phyloP scores from a whole-genome alignment of 1,284 basidiomycete genomes.

The Pyrrhoderma noxium region DNA sequence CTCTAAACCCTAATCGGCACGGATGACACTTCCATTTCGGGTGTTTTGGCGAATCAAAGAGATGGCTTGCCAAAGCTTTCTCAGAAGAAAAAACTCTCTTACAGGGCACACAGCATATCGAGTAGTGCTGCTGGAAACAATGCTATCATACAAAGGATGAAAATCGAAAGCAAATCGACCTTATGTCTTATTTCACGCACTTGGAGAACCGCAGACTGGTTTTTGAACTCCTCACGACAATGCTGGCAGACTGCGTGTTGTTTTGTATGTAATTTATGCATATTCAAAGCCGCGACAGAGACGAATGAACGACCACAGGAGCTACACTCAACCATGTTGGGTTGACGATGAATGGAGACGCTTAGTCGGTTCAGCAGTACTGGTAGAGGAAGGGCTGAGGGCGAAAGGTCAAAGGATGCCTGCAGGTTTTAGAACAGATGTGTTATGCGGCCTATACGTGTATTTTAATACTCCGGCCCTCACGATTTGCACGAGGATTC shows the following conservation, averaged over 20 bases:
- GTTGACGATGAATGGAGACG: no score
- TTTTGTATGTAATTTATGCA: slow-evolving; percentile 12
- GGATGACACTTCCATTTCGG: slow-evolving; percentile 14
- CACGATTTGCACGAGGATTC: no score
- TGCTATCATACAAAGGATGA: neutral
- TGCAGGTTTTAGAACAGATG: no score
- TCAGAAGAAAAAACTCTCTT: slow-evolving; percentile 9
- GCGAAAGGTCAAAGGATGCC: no score
- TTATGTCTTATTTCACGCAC: no score
- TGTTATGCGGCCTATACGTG: no score
- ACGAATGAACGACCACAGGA: slow-evolving; percentile 4
- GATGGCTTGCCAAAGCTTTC: slow-evolving; percentile 2
- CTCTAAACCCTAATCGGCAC: slow-evolving; percentile 12
- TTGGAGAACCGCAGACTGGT: neutral
- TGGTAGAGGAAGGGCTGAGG: no score
- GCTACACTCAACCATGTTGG: neutral
- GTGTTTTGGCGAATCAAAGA: slow-evolving; percentile 16
- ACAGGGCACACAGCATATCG: slow-evolving; percentile 6
- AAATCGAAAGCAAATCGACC: neutral
- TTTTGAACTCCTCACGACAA: slow-evolving; percentile 4
- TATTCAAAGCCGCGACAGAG: slow-evolving; percentile 8
- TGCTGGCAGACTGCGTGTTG: slow-evolving; percentile 6
- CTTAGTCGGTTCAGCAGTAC: no score
- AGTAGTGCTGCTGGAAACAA: slow-evolving; percentile 1
- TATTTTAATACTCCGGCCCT: no score